A percentile compares a stretch with the other conserved stretches of the same genome.
These are phyloP conservation scores for Globisporangium spinosum DNA, from an alignment of 352 stramenopile species.

Conservation along the genomic window DNA sequence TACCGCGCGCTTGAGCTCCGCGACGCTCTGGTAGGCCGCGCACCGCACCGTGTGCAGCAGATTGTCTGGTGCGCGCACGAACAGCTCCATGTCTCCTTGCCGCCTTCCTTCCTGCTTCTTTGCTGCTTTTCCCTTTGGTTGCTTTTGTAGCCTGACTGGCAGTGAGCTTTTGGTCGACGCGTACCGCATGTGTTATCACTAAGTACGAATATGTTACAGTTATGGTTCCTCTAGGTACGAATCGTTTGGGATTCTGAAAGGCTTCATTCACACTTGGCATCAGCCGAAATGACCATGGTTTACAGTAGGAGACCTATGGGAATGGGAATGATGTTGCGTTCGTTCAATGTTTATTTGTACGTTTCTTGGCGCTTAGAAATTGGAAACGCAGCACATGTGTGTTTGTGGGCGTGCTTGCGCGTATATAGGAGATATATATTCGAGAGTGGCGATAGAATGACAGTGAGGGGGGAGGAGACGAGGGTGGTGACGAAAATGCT, in stretches of 20 bases:
- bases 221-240: background rate
- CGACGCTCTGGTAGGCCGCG: constrained; percentile 11
- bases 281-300: too few relatives aligned
- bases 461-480: background rate
- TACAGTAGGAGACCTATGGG: too few relatives aligned
- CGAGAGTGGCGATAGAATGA: background rate
- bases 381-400: background rate
- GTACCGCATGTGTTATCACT: background rate
- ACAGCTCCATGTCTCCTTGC: constrained; percentile 22
- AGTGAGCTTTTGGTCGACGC: background rate
- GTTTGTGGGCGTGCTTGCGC: background rate
- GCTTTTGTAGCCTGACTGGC: background rate
- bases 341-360: too few relatives aligned
- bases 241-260: background rate
- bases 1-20: constrained; percentile 21
- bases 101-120: background rate
- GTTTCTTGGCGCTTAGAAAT: too few relatives aligned
- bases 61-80: constrained; percentile 22
- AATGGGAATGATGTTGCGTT: too few relatives aligned
- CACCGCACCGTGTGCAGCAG: constrained; percentile 20
- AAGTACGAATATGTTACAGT: background rate
- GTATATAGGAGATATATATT: background rate
- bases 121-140: background rate
- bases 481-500: background rate
- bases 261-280: too few relatives aligned